Evolutionary conservation across 257 asterid genomes (phyloP), one percentile per base, ranked within the genome.

Genomic region (Solanum clarkiae): DNA sequence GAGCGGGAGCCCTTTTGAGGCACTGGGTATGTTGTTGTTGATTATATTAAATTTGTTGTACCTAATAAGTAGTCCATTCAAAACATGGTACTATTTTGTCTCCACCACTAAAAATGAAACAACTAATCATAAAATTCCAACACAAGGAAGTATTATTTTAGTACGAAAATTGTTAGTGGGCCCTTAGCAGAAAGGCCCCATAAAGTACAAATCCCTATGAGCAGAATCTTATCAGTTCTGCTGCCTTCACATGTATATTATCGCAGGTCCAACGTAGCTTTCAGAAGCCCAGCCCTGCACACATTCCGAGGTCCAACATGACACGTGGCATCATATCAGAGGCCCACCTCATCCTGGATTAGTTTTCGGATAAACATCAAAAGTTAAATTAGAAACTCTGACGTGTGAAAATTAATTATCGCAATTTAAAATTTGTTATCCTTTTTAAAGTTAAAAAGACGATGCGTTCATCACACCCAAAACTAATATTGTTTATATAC

Each of bases 331-430:
- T 9, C 22, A 87, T 85, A 40, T 0, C 8, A 82, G 1, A 84
- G 86, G 89, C 54, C 36, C 80, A 72, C 26, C 60, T 49, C 60
- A 75, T 47, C 86, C 13, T 68, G 36, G 11, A 2, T 40, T 68
- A 15, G 56, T 88, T 69, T 7, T 8, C 75, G 82, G 93, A 90
- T 92, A 90, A 86, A 85, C 87, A 84, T 91, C 89, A 90, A 87
- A 80, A 12, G 6, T 40, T 29, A 79, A 92, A 89, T 89, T 90
- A 91, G 91, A 80, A 80, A 57, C 32, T 62, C 80, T 20, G n/a
- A 29, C 47, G 4, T 44, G 18, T n/a, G 20, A 7, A n/a, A 86
- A 32, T 56, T 74, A 40, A 60, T 22, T 84, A n/a, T 60, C 66
- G 70, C 24, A 54, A 11, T 72, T 74, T 22, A 42, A 42, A 8